Evolutionary conservation across 148 eudicot genomes (phyloP), one percentile per base, ranked within the genome.

Genomic region (Polygonum aviculare): DNA sequence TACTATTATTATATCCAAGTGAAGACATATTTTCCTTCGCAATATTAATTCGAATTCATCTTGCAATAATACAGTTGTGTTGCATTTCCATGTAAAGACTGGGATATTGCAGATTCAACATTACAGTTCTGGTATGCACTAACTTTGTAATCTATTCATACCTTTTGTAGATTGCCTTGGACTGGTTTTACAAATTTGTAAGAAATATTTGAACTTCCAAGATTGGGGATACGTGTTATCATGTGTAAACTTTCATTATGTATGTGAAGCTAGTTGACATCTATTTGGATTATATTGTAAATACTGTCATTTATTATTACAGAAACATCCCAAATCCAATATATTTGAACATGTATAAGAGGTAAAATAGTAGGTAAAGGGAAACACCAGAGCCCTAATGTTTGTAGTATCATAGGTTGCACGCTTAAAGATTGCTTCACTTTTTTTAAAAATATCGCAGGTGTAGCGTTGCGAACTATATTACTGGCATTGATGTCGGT

Each of bases 41-140:
- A 5, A 6, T 67, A 38, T 35, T 35, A 4, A 36, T 67, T 36
- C 72, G 5, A 67, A 67, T 74, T 76, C 80, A 40, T 78, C 76
- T 41, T 70, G 41, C 76, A 72, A 76, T 67, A 60, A 78, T 83
- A 88, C 94, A 95, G 99, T 75, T 95, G 99, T 83, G 91, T 95
- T 26, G 83, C 91, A 55, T 89, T 88, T 90, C 87, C 94, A 77
- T 83, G 96, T 86, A 87, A 86, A 82, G 97, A 91, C 39, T 95
- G 99, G 97, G 97, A 90, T 52, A 90, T 95, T 76, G 97, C 99
- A 39, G 97, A 95, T 80, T 90, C 90, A 70, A 95, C 99, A 69
- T 86, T 95, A 85, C 99, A 88, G 80, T 92, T 95, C 85, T 95
- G 99, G 99, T 95, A 89, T 76, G 38, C 45, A 15, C 16, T 12